These are phyloP conservation scores for Leccinum proximum DNA, from an alignment of 1,284 basidiomycete species.

Conservation along the genomic window DNA sequence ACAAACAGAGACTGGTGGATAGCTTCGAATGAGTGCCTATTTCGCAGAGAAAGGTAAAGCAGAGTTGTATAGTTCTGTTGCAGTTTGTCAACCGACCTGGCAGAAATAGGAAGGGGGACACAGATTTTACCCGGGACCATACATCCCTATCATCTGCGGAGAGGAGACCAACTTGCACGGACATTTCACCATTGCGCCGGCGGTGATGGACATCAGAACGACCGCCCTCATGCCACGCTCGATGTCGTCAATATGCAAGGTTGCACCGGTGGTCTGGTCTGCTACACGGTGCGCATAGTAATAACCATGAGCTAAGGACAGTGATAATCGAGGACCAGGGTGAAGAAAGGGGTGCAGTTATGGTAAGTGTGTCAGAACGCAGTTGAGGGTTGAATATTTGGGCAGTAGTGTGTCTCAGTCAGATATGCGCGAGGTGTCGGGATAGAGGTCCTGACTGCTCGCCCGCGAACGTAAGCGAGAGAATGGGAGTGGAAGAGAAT, in stretches of 20 bases:
- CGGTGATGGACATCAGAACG: constrained; percentile 62
- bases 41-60: constrained; percentile 18
- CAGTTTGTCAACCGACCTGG: neutral
- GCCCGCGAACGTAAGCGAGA: constrained; percentile 6
- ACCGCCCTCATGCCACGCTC: constrained; percentile 30
- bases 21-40: constrained; percentile 13
- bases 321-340: too few relatives aligned
- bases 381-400: constrained; percentile 64
- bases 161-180: constrained; percentile 68
- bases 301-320: too few relatives aligned
- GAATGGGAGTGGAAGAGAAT: neutral
- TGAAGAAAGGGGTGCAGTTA: too few relatives aligned
- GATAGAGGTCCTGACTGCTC: constrained; percentile 52
- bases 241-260: too few relatives aligned
- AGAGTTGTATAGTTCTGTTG: constrained; percentile 22
- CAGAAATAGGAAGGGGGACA: neutral
- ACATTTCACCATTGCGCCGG: constrained; percentile 49
- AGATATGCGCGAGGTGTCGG: constrained; percentile 58
- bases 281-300: too few relatives aligned
- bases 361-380: too few relatives aligned
- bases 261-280: too few relatives aligned
- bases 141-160: constrained; percentile 80
- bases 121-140: constrained; percentile 71
- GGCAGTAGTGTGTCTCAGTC: constrained; percentile 52
- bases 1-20: constrained; percentile 44